Percentiles rank a stretch among this genome's conserved stretches.
Conservation (phyloP, 75 land plant species). For the Selaginella tamariscina region DNA sequence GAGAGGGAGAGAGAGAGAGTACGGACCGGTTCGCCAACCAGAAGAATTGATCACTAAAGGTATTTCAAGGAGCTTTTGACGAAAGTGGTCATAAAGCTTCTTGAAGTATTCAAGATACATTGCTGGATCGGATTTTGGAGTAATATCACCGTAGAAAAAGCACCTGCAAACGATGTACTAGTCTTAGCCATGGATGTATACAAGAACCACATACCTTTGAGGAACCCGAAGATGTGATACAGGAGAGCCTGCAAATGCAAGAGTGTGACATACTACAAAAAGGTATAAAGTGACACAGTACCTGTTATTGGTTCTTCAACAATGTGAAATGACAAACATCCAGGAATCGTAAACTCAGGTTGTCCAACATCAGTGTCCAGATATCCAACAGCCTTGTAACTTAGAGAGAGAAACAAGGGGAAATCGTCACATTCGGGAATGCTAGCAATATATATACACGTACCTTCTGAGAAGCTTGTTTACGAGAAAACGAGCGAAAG, state of each 20-base stretch:
- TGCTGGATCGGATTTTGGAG: constrained; percentile 60
- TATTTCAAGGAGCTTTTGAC: constrained; percentile 13
- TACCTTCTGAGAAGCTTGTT: constrained; percentile 47
- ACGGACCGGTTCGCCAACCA: constrained; percentile 83
- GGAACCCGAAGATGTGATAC: constrained; percentile 19
- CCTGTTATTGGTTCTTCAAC: constrained; percentile 48
- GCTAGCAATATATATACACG: background rate
- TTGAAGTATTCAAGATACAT: constrained; percentile 34
- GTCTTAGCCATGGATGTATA: constrained; percentile 10
- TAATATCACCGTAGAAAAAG: constrained; percentile 70
- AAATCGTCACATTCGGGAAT: too few species aligned
- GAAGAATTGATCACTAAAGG: constrained; percentile 79
- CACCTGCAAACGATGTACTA: constrained; percentile 32
- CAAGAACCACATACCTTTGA: constrained; percentile 14
- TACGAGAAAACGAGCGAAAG: constrained; percentile 74
- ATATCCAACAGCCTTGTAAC: constrained; percentile 59
- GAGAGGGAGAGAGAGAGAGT: background rate
- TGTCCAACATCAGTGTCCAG: constrained; percentile 91
- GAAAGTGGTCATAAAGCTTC: constrained; percentile 52
- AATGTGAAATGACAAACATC: constrained; percentile 60
- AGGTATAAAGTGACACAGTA: too few species aligned
- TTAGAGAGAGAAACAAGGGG: constrained; percentile 1
- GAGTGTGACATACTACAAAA: background rate
- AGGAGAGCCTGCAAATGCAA: constrained; percentile 18
- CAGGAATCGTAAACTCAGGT: constrained; percentile 75